Evolutionary conservation across 73 alveolate genomes (phyloP).

Genomic region (Paraurostyla sp.): DNA sequence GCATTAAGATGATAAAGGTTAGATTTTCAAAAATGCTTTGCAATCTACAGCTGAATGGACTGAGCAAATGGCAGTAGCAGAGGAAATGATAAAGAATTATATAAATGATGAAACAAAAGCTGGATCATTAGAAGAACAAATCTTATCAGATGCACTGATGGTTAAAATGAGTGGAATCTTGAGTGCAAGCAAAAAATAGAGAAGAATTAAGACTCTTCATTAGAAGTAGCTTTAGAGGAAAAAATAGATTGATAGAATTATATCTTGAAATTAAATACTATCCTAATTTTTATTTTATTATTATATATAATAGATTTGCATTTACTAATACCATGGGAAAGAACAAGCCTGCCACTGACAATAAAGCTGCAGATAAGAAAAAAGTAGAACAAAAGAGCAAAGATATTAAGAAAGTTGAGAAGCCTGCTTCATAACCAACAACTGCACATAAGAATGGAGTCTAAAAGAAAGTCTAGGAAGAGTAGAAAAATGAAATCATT

Average conservation of each 20-base stretch:
- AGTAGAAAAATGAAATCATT: not conserved
- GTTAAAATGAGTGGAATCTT: conserved; percentile 20
- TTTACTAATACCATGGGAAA: not conserved
- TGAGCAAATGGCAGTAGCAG: conserved; percentile 17
- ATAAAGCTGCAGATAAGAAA: not conserved
- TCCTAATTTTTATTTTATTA: no score
- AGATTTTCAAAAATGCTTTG: conserved; percentile 2
- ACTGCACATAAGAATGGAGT: conserved; percentile 28
- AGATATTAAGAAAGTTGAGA: not conserved
- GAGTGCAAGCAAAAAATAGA: conserved; percentile 5
- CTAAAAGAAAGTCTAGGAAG: conserved; percentile 16
- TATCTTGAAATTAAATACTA: not conserved
- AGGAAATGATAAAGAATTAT: not conserved
- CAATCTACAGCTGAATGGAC: conserved; percentile 20
- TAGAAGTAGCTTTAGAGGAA: not conserved
- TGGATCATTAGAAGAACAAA: not conserved
- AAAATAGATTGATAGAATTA: not conserved
- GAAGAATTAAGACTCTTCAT: conserved; percentile 5
- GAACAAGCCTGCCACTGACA: conserved; percentile 1
- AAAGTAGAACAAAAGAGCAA: not conserved
- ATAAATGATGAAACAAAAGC: conserved; percentile 4
- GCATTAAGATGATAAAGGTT: conserved; percentile 9
- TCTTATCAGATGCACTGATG: conserved; percentile 21
- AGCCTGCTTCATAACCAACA: not conserved
- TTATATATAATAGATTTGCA: not conserved